These are phyloP conservation scores for Lentinula guzmanii DNA, from an alignment of 768 basidiomycete species.

Conservation along the genomic window DNA sequence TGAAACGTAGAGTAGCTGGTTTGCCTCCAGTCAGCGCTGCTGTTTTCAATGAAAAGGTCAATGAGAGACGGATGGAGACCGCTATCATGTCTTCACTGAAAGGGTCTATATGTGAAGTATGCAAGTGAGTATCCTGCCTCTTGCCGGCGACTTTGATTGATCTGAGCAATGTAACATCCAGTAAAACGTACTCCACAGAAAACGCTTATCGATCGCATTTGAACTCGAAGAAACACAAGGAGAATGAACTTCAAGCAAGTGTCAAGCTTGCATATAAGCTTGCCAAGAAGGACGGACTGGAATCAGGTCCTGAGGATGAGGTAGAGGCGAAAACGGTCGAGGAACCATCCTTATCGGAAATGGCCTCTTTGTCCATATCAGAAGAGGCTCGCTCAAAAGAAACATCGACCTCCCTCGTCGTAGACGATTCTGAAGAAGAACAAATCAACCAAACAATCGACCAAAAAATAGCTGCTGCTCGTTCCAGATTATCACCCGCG, in stretches of 20 bases:
- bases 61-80: conserved; percentile 73
- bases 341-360: conserved; percentile 9
- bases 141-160: not conserved
- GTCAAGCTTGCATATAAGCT: conserved; percentile 1
- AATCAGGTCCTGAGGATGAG: conserved; percentile 14
- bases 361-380: not conserved
- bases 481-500: conserved; percentile 50
- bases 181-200: conserved; percentile 85
- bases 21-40: conserved; percentile 77
- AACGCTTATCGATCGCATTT: conserved; percentile 88
- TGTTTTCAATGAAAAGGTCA: conserved; percentile 83
- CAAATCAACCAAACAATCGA: conserved; percentile 58
- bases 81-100: conserved; percentile 58
- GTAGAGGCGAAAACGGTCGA: conserved; percentile 9
- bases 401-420: conserved; percentile 16
- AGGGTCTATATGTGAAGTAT: conserved; percentile 65
- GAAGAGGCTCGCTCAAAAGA: not conserved
- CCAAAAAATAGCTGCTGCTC: conserved; percentile 67
- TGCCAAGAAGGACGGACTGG: conserved; percentile 4
- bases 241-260: conserved; percentile 55
- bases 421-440: conserved; percentile 31
- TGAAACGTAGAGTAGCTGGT: conserved; percentile 91
- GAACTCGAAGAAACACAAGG: conserved; percentile 84
- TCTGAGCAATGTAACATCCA: conserved; percentile 21
- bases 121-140: conserved; percentile 57